Evolutionary conservation across 257 asterid species (phyloP), one percentile per base, ranked within the genome.

Genomic region (Przewalskia tangutica): DNA sequence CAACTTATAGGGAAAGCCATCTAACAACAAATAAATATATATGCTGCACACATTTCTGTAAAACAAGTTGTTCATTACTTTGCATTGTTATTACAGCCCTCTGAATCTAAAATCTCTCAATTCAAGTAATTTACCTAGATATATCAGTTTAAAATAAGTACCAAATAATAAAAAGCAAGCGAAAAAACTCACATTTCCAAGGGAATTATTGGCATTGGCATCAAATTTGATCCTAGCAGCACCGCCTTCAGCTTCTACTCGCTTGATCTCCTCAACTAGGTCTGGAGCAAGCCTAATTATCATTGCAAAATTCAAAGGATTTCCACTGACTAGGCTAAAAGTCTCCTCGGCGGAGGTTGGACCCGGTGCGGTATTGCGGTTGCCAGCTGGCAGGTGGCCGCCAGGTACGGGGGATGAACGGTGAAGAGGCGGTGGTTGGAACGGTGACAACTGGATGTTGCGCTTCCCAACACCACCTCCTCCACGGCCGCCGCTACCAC

Each of bases 261-360:
- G 95, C 92, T 89, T 96, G 97, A 96, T 96, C 98, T 96, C 98
- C 89, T 96, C 98, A 70, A 94, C 97, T 20, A 96, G 94, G 92
- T 91, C 97, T 12, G 99, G 97, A 56, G 91, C 88, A 86, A 96
- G 87, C 86, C 92, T 89, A 63, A 96, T 90, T 42, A 93, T 91
- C 98, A 96, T 96, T 71, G 97, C 98, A 76, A 90, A 93, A 88
- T 91, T 89, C 88, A 96, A 81, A 81, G 94, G 95, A 53, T 91
- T 93, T 82, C 90, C 97, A 78, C 97, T 89, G 2, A 92, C 91
- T 20, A 94, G 97, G 84, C 93, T 91, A 84, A 89, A 93, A 64
- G 88, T 90, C 89, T 92, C 97, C 89, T 92, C 97, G 71, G 83
- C 88, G 6, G 91, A 50, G 0, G 89, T 81, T 55, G 85, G 79